A percentile compares a stretch with the other conserved stretches of the same genome.
These are phyloP conservation scores for Magnolia officinalis DNA, from an alignment of 164 flowering plant genomes.

Conservation along the genomic window DNA sequence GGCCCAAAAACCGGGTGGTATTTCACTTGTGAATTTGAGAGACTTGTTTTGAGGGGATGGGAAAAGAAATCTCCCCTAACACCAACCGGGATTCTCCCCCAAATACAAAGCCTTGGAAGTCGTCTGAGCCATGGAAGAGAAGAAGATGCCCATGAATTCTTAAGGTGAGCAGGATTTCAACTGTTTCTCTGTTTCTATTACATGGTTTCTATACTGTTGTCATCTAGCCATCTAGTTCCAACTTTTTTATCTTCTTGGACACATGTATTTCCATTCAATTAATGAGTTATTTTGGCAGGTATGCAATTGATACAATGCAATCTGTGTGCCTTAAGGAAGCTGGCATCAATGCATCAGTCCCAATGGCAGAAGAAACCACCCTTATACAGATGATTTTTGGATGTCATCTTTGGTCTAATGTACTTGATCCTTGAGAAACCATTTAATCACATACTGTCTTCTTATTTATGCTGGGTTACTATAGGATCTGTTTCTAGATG, in stretches of 20 bases:
- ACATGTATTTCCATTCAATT: not conserved
- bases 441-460: not conserved
- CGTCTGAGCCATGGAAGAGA: constrained; percentile 48
- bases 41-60: constrained; percentile 54
- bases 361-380: constrained; percentile 63
- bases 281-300: constrained; percentile 38
- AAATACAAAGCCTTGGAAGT: constrained; percentile 40
- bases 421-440: constrained; percentile 10
- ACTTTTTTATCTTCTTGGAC: not conserved
- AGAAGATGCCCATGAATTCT: constrained; percentile 93
- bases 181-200: not conserved
- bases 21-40: constrained; percentile 84
- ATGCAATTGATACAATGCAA: constrained; percentile 82
- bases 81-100: constrained; percentile 58
- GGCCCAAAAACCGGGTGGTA: constrained; percentile 80
- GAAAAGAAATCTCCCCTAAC: constrained; percentile 63
- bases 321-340: constrained; percentile 67
- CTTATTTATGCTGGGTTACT: not conserved
- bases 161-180: constrained; percentile 47
- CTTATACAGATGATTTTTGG: constrained; percentile 83
- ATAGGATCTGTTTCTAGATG: not conserved
- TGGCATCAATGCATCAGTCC: constrained; percentile 27
- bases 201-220: not conserved
- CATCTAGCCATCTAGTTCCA: not conserved
- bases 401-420: constrained; percentile 92